Evolutionary conservation across 1,139 yeast species (phyloP), one percentile per base, ranked within the genome.

Genomic region (Candida glucosophila): DNA sequence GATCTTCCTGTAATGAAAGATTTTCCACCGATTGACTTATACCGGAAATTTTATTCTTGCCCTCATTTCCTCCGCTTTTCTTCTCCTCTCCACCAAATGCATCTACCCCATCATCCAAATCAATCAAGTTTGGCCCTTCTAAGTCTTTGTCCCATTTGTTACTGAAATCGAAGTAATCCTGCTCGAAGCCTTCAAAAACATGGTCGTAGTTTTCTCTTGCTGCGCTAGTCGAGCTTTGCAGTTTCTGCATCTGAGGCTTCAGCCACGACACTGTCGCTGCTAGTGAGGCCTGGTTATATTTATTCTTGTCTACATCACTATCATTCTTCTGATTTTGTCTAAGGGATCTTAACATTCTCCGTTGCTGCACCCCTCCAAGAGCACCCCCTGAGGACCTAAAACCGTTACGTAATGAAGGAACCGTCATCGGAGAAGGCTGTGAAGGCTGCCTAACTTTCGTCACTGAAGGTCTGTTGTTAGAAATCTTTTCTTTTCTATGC

Each of bases 181-280:
- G 67, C 39, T 69, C 75, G 32, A 69, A 69, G 35, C 66, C 74
- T 22, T 52, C 55, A 35, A 67, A 67, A 17, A 52, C 34, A 14
- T 49, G 52, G 21, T 49, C 49, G 22, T 24, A 20, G 15, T 13
- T 11, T 15, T 4, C 8, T n/a, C 22, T 19, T 18, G 24, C 25
- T 19, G 21, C 26, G 5, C 22, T 19, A 36, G 37, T 3, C 47
- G 15, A 25, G 23, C 31, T 14, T 31, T 23, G 35, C 32, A 17
- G 42, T 30, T 30, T 28, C 33, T 32, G 30, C 40, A 32, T 22
- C 3, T 27, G 24, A 5, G 58, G 58, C 27, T 45, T 49, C 15
- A 38, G 45, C 66, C 73, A 66, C 11, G 66, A 58, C 2, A 58
- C 39, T 21, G 54, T 55, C 1, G 78, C 78, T 2, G 78, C 77